Base-by-base conservation (phyloP, 495 filamentous ascomycete genomes). In the Penicillium paradoxum region DNA sequence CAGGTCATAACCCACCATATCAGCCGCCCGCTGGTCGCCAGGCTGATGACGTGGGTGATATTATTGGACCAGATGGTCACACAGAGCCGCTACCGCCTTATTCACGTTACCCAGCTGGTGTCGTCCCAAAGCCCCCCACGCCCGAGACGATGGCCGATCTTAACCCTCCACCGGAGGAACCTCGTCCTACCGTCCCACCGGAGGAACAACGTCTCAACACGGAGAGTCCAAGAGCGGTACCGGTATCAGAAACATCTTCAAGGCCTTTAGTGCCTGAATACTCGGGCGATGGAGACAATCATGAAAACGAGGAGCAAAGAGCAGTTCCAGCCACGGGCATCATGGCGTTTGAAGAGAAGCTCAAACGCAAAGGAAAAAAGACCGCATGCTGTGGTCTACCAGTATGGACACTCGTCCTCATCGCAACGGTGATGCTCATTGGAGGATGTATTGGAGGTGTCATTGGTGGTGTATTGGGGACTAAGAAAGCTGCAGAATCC, bases 1-100 rank as follows among this genome's bases (percentile, higher is more conserved):
- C 83, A 18, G 86, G 87, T 2, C 69, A 82, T 27, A 73, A 70
- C 22, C 76, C 78, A 49, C 69, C 75, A 24, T 93, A 89, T 60
- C 86, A 86, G 53, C 76, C 88, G 54, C 80, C 83, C 34, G 70
- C 85, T 45, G 85, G 86, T 0, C 88, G 88, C 1, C 88, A 91
- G 24, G 88, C 89, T 54, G 90, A 95, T 70, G 91, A 95, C 53
- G 74, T 82, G 24, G 89, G 83, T 13, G 90, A 91, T 69, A 80
- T 95, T 7, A 83, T 96, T 55, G 90, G 90, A n/a, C 88, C 88
- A 0, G 87, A 92, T 59, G 91, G 91, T 1, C 90, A 96, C 66
- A 86, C 88, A 3, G 91, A 97, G 64, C 88, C 91, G 57, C 73
- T 96, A 29, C 91, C 91, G 15, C 91, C 91, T 11, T 97, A 97